Conservation (phyloP, 2,329 filamentous ascomycete species). For the Berkeleyomyces basicola region DNA sequence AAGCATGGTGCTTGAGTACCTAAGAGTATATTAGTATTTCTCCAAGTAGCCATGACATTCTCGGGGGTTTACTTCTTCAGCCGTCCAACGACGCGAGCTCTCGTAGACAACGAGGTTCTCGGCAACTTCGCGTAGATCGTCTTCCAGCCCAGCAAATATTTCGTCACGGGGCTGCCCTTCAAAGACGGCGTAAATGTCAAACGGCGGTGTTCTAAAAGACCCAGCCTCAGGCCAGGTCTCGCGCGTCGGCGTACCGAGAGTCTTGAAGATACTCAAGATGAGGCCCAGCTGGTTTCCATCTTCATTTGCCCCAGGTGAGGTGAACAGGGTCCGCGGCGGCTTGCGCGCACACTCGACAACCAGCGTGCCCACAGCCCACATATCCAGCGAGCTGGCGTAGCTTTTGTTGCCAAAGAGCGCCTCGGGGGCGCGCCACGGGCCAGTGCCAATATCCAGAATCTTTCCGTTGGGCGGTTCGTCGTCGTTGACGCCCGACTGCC, state of each 20-base stretch:
- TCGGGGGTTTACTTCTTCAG: slow-evolving; percentile 26
- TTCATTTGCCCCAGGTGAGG: slow-evolving; percentile 54
- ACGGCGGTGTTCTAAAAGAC: slow-evolving; percentile 56
- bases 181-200: slow-evolving; percentile 76
- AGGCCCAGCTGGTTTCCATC: slow-evolving; percentile 83
- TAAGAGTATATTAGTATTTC: neutral
- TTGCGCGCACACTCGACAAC: slow-evolving; percentile 54
- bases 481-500: slow-evolving; percentile 31
- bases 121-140: slow-evolving; percentile 48
- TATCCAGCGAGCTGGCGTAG: slow-evolving; percentile 60
- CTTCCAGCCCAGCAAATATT: slow-evolving; percentile 45
- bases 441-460: slow-evolving; percentile 85
- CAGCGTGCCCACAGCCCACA: slow-evolving; percentile 79
- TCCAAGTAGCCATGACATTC: neutral
- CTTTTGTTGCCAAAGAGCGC: slow-evolving; percentile 66
- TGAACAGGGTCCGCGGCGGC: slow-evolving; percentile 52
- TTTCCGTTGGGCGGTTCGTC: slow-evolving; percentile 56
- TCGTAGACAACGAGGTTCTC: slow-evolving; percentile 56
- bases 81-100: slow-evolving; percentile 44
- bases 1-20: neutral
- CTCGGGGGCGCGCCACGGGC: slow-evolving; percentile 79
- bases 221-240: slow-evolving; percentile 68
- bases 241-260: slow-evolving; percentile 69
- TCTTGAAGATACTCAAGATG: slow-evolving; percentile 84
- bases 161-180: slow-evolving; percentile 49